A percentile compares a stretch with the other conserved stretches of the same genome.
Evolutionary conservation across 331 rosid species (phyloP).

Genomic region (Malus hybrid): DNA sequence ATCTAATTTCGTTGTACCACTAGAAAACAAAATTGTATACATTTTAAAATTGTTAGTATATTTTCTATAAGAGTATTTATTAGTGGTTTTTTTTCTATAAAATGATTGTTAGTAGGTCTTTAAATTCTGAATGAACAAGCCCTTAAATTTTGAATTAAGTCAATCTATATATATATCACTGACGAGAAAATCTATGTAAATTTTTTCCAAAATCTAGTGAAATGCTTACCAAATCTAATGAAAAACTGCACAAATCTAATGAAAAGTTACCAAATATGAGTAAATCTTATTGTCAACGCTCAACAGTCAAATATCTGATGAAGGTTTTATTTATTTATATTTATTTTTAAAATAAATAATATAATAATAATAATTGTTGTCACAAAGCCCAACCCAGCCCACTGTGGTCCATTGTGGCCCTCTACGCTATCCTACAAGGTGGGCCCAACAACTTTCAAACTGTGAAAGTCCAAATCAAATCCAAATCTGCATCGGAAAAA

Average conservation of each 20-base stretch:
- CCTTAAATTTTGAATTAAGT: not conserved
- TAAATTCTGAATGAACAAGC: not conserved
- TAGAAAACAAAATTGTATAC: no score
- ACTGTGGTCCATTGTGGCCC: conserved; percentile 10
- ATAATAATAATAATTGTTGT: no score
- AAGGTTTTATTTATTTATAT: not conserved
- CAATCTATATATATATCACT: not conserved
- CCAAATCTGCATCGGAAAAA: not conserved
- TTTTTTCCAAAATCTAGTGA: not conserved
- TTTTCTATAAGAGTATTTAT: no score
- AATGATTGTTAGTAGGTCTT: no score
- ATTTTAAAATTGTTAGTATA: no score
- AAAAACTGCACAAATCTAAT: not conserved
- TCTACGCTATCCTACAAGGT: conserved; percentile 1
- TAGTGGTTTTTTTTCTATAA: no score
- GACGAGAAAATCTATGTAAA: not conserved
- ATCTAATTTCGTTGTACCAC: no score
- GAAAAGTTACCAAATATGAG: not conserved
- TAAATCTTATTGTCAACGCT: not conserved
- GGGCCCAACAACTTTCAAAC: conserved; percentile 5
- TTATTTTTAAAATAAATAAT: no score
- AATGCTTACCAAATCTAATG: not conserved
- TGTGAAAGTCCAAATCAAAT: not conserved
- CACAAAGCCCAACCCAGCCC: not conserved
- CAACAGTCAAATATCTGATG: not conserved